Base-by-base conservation (phyloP, 495 filamentous ascomycete genomes). In the Entonaema liquescens region DNA sequence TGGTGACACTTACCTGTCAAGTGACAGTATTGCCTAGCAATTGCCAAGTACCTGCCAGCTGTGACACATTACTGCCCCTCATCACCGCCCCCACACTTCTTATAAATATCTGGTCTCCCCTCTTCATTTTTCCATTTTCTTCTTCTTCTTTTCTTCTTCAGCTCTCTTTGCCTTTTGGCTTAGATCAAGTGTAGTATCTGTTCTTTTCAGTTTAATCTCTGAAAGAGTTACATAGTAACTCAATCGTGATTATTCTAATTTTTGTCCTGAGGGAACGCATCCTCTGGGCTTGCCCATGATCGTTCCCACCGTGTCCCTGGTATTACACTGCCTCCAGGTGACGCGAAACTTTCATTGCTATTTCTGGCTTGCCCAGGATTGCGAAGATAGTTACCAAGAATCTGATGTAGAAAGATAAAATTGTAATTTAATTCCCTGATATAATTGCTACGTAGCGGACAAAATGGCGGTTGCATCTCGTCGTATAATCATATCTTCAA, bases 181-280 rank as follows among this genome's bases (percentile, higher is more conserved):
- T 88, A 93, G 90, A 92, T 93, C 91, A 92, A 92, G 91, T 93
- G 90, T 93, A 92, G 90, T 93, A 93, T 93, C 91, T 93, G 91
- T 93, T 93, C 91, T 93, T 92, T 93, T 92, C 89, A 92, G 89
- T 92, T 91, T 92, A 91, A 92, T 83, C 79, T 83, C 83, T 84
- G 83, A 81, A 84, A 83, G 78, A 73, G 72, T 63, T 61, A 83
- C 83, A 88, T 77, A 77, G 83, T 79, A 81, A 80, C 83, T 77
- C 75, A 84, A 88, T 85, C 84, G 82, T 88, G 86, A 90, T 91
- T 91, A 91, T 85, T 86, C 87, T 84, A 83, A 89, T 91, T 90
- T 90, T 90, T 80, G 83, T 74, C 80, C 49, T 72, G 61, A 61
- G 89, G 76, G 67, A 64, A 74, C 47, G 75, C 33, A 79, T 80